A percentile compares a stretch with the other conserved stretches of the same genome.
These are phyloP conservation scores for Fusarium verticillioides DNA, from an alignment of 2,329 filamentous ascomycete species.

Conservation along the genomic window DNA sequence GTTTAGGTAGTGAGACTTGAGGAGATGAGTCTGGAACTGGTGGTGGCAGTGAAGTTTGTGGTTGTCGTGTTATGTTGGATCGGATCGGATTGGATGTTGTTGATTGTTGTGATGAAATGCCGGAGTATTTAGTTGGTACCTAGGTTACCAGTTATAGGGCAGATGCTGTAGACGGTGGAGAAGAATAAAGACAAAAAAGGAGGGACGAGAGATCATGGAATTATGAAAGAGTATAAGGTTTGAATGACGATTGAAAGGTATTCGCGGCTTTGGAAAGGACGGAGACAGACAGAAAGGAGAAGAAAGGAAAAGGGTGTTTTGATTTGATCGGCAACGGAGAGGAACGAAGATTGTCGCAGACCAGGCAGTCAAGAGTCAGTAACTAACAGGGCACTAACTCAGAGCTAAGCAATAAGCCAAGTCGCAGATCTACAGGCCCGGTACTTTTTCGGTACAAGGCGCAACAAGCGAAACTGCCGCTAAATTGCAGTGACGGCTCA, in stretches of 20 bases:
- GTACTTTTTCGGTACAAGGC: constrained; percentile 25
- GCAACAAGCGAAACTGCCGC: constrained; percentile 1
- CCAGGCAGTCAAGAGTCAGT: neutral
- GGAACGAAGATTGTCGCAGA: constrained; percentile 35
- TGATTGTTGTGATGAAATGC: constrained; percentile 14
- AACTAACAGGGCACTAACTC: constrained; percentile 1
- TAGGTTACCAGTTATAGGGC: neutral
- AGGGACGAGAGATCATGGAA: neutral
- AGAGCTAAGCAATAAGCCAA: constrained; percentile 45
- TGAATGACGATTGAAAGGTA: constrained; percentile 18
- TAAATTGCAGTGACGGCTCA: constrained; percentile 4
- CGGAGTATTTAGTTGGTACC: neutral
- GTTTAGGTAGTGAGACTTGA: constrained; percentile 27
- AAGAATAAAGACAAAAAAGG: neutral
- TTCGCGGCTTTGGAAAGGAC: constrained; percentile 10
- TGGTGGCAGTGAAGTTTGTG: constrained; percentile 1
- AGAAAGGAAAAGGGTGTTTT: constrained; percentile 21
- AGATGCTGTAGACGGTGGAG: neutral
- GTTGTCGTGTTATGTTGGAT: neutral
- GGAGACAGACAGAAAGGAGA: constrained; percentile 5
- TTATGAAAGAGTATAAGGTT: constrained; percentile 15
- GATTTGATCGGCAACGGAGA: constrained; percentile 36
- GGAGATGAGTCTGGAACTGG: constrained; percentile 26
- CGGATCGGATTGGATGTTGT: constrained; percentile 21
- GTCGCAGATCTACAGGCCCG: constrained; percentile 41